phyloP scores from a whole-genome alignment of 805 yeast genomes.

The Yamadazyma ubonensis region DNA sequence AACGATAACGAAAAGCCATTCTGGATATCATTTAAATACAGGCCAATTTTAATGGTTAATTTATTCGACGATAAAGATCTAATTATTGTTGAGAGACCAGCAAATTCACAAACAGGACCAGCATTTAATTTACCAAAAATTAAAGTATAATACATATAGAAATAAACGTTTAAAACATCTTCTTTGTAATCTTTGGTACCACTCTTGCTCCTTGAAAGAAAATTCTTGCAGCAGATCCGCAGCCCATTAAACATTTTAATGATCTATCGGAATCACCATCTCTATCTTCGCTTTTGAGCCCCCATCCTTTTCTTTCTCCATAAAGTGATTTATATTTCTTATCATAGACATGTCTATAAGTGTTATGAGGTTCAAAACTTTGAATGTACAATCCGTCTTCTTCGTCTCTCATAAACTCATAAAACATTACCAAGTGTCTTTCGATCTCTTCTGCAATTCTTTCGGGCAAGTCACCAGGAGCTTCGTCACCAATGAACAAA shows the following conservation, averaged over 20 bases:
- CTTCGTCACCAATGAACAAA: constrained; percentile 46
- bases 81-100: constrained; percentile 75
- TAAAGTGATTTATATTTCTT: constrained; percentile 49
- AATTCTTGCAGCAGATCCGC: constrained; percentile 66
- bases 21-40: constrained; percentile 75
- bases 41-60: constrained; percentile 65
- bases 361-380: constrained; percentile 55
- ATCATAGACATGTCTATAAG: constrained; percentile 51
- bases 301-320: constrained; percentile 53
- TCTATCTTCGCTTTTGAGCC: constrained; percentile 53
- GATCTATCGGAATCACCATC: constrained; percentile 40
- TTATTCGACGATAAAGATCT: constrained; percentile 55
- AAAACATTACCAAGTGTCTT: constrained; percentile 57
- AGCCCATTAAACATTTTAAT: constrained; percentile 55
- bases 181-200: constrained; percentile 27
- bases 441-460: constrained; percentile 43
- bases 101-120: constrained; percentile 54
- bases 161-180: neutral
- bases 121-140: constrained; percentile 66
- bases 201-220: constrained; percentile 68
- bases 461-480: constrained; percentile 34
- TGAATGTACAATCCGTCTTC: constrained; percentile 59
- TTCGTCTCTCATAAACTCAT: constrained; percentile 56
- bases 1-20: constrained; percentile 44
- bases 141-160: constrained; percentile 34